Evolutionary conservation across 208 protist genomes (phyloP).

Genomic region (Trypanosoma mega): DNA sequence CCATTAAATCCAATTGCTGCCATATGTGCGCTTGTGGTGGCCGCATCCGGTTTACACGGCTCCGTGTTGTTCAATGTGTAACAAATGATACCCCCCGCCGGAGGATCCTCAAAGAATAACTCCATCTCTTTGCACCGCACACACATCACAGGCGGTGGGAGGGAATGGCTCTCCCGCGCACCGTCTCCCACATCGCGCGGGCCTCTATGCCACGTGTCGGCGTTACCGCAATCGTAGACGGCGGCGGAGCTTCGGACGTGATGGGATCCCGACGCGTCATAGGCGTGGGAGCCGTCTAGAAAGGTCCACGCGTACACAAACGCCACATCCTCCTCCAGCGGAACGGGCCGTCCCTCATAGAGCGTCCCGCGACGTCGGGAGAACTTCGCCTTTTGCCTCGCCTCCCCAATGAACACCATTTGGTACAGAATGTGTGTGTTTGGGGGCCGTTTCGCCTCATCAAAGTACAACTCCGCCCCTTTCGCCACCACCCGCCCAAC

Average conservation of each 20-base stretch:
- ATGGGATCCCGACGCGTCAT: slow-evolving; percentile 3
- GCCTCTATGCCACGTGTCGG: slow-evolving; percentile 28
- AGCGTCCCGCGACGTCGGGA: slow-evolving; percentile 32
- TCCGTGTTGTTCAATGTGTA: slow-evolving; percentile 82
- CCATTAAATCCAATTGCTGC: slow-evolving; percentile 12
- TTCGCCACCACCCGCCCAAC: slow-evolving; percentile 48
- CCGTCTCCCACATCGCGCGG: slow-evolving; percentile 33
- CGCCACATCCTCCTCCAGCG: slow-evolving; percentile 57
- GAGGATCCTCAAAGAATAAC: slow-evolving; percentile 71
- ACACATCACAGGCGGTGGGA: slow-evolving; percentile 75
- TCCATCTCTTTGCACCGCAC: slow-evolving; percentile 71
- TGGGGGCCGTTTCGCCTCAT: slow-evolving; percentile 58
- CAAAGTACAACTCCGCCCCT: slow-evolving; percentile 74
- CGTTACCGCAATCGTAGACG: slow-evolving; percentile 70
- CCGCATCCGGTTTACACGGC: slow-evolving; percentile 54
- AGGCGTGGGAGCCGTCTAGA: slow-evolving; percentile 11
- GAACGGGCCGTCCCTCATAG: slow-evolving; percentile 54
- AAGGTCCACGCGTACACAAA: slow-evolving; percentile 81
- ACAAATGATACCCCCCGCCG: slow-evolving; percentile 56
- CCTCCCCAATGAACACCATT: slow-evolving; percentile 59
- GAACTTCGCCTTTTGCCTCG: slow-evolving; percentile 55
- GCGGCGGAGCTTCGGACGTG: slow-evolving; percentile 56
- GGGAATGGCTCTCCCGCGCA: slow-evolving; percentile 31
- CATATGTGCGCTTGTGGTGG: slow-evolving; percentile 40
- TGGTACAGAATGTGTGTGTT: slow-evolving; percentile 62